Base-by-base conservation (phyloP, 139 green algal species). In the Chlamydomonas incerta region DNA sequence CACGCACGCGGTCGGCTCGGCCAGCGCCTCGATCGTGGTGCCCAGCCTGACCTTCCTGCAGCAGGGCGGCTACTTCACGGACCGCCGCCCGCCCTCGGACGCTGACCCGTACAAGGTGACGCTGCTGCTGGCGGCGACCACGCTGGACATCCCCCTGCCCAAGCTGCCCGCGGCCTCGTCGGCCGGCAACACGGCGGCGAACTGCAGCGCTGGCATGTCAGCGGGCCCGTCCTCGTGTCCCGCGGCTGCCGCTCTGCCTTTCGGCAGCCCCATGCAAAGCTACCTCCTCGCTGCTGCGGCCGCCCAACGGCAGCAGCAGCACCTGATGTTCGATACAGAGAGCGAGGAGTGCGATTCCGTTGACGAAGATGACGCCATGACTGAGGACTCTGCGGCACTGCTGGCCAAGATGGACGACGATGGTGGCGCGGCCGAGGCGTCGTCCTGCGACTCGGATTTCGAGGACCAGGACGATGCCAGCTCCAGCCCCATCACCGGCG, bases 81-180 rank as follows among this genome's bases (percentile, higher is more conserved):
- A 98, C 88, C 75, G 92, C 15, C 91, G 95, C 13, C 95, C 95
- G 1, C 81, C 93, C 4, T 83, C 90, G 26, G 93, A 95, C 87
- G 90, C 92, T 35, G 95, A 98, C 85, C 96, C 94, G 63, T 99
- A 99, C 87, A 95, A 90, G 35, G 88, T 92, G 58, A 94, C 88
- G n/a, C 88, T 92, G 69, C 83, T 97, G 71, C 88, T 99, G 28
- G 92, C 91, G 6, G 89, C 96, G 60, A 95, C 92, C 33, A 95
- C 96, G 4, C 88, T 98, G 46, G 80, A 79, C 29, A 21, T 93
- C 3, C 89, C 91, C 2, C 74, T 95, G 47, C 70, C 74, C 18
- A 74, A 80, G 41, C 47, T 80, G 26, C 41, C 52, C 14, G 80
- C 68, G 35, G 9, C 80, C 0, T 60, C 52, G 28, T 62, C 60